Evolutionary conservation across 352 stramenopile species (phyloP).

Genomic region (Blastocystis sp.): DNA sequence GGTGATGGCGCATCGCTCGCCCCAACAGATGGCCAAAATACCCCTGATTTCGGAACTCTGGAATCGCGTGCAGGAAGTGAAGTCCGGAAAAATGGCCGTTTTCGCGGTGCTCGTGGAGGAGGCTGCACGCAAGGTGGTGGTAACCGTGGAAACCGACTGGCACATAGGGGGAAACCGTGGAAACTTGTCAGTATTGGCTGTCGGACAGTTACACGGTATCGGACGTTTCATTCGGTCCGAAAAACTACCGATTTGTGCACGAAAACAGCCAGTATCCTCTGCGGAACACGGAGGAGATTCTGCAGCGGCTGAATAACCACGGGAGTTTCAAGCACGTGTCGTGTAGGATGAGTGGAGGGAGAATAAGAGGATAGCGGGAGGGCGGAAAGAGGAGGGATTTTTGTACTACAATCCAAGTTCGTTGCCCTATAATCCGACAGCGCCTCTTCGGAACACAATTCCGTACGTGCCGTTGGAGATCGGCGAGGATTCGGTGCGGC

Average conservation of each 20-base stretch:
- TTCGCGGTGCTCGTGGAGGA: conserved; percentile 32
- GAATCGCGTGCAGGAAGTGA: conserved; percentile 12
- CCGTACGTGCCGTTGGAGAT: conserved; percentile 19
- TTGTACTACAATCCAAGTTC: conserved; percentile 38
- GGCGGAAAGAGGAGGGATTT: conserved; percentile 7
- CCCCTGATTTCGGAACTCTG: neutral
- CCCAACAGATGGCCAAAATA: neutral
- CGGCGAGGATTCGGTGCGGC: neutral
- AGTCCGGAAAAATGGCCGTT: conserved; percentile 29
- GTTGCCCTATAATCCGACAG: conserved; percentile 17
- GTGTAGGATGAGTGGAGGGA: neutral
- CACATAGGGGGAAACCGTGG: neutral
- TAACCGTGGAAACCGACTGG: neutral
- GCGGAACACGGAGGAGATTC: neutral
- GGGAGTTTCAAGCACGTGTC: conserved; percentile 26
- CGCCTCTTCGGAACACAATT: conserved; percentile 33
- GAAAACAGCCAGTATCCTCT: conserved; percentile 8
- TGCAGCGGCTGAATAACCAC: conserved; percentile 39
- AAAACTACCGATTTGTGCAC: neutral
- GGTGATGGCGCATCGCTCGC: neutral
- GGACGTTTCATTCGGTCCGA: neutral
- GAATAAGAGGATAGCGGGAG: neutral
- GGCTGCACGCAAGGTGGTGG: neutral
- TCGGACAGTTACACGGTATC: conserved; percentile 27
- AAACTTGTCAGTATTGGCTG: neutral